Percentiles rank a stretch among this genome's conserved stretches.
Evolutionary conservation across 176 grass and related monocot species (phyloP).

Genomic region (Carex myosuroides): DNA sequence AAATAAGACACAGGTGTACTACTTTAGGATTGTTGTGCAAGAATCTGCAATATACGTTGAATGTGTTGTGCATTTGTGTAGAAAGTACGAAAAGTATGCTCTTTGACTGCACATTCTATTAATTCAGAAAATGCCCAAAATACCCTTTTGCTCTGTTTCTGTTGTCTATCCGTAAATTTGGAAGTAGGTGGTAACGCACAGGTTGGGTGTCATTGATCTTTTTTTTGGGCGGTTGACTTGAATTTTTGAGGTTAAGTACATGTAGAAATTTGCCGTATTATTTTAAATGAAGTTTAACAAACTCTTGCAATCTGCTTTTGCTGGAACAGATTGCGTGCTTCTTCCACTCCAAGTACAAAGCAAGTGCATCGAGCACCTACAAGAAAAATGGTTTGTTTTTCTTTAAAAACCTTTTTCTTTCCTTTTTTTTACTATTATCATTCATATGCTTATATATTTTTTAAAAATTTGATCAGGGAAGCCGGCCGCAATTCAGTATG

Average conservation of each 20-base stretch:
- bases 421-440: not conserved
- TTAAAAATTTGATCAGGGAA: conserved; percentile 37
- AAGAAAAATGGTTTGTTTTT: conserved; percentile 55
- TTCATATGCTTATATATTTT: not conserved
- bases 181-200: not conserved
- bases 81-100: not conserved
- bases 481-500: conserved; percentile 73
- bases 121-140: not conserved
- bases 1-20: not conserved
- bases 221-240: no score
- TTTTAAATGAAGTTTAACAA: not conserved
- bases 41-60: not conserved
- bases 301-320: not conserved
- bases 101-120: not conserved
- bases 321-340: conserved; percentile 59
- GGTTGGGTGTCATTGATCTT: not conserved
- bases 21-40: not conserved
- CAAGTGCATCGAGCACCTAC: conserved; percentile 59
- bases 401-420: not conserved
- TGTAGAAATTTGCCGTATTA: not conserved
- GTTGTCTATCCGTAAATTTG: not conserved
- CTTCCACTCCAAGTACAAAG: conserved; percentile 78
- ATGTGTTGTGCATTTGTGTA: not conserved
- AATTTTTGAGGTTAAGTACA: not conserved
- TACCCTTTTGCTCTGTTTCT: not conserved